Base-by-base conservation (phyloP, 176 grass and related monocot genomes). In the Dactylis glomerata region DNA sequence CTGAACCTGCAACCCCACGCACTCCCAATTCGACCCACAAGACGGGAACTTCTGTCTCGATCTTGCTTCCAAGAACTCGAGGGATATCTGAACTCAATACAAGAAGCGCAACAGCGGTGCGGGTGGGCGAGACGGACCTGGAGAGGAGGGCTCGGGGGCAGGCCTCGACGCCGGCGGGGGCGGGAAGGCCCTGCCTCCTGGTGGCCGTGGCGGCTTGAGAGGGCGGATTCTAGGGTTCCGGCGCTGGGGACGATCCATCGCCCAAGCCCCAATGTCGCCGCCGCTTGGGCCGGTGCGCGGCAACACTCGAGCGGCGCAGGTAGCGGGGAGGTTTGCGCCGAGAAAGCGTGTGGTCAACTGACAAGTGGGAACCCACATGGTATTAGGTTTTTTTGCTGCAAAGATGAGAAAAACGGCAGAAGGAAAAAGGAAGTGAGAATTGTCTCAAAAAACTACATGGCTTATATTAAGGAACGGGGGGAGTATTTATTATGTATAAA, bases 201-300 rank as follows among this genome's bases (percentile, higher is more conserved):
- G 78, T 12, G 61, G 83, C 9, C 63, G 71, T 7, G 73, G 79
- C 9, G 84, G 73, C 79, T 83, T 90, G 17, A 83, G 32, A 20
- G 83, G 17, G 52, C 79, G 55, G 56, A 11, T 56, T 56, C 46
- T 79, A 90, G 79, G 88, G 56, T 90, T 86, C 79, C 55, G 56
- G 46, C n/a, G 79, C 22, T 27, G 83, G 40, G 81, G 84, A 7
- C 88, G 66, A 32, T 90, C 88, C 88, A 90, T 90, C 80, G 10
- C 28, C 74, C 84, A n/a, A n/a, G n/a, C n/a, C n/a, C n/a, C n/a
- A 3, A 13, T 80, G 65, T 20, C 78, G 81, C 67, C 38, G 79
- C 73, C 41, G 77, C 23, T 26, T 65, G 20, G 73, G 41, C 45
- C 44, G 79, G 45, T 71, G 84, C 84, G 84, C 79, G 84, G 84